Conservation (phyloP, 495 filamentous ascomycete species). For the Cenococcum geophilum region DNA sequence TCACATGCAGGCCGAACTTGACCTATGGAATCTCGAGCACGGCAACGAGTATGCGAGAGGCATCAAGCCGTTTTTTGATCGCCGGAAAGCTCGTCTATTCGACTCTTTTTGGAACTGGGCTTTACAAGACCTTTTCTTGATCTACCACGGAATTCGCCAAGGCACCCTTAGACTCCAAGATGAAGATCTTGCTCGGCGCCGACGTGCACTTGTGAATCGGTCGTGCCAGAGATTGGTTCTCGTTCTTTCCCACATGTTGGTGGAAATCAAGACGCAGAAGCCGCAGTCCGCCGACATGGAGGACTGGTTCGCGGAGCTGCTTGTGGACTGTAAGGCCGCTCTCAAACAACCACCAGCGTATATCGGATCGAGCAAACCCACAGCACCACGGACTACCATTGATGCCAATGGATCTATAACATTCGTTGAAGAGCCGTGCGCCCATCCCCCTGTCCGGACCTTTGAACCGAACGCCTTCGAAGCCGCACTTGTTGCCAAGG, state of each 20-base stretch:
- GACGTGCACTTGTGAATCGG: conserved; percentile 95
- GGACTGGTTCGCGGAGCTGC: conserved; percentile 71
- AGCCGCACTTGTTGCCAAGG: conserved; percentile 7
- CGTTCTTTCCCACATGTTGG: conserved; percentile 94
- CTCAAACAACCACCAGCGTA: conserved; percentile 71
- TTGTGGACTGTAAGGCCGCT: conserved; percentile 90
- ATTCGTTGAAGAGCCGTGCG: conserved; percentile 74
- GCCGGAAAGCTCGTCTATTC: conserved; percentile 86
- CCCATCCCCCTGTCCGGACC: conserved; percentile 69
- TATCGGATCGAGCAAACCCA: conserved; percentile 86
- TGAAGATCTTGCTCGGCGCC: conserved; percentile 90
- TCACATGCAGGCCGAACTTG: conserved; percentile 84
- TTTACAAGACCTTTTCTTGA: conserved; percentile 85
- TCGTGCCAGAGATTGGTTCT: conserved; percentile 64
- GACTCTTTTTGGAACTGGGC: conserved; percentile 99
- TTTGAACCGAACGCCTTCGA: conserved; percentile 39
- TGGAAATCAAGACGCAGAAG: conserved; percentile 90
- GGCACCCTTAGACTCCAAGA: conserved; percentile 82
- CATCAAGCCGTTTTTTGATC: conserved; percentile 84
- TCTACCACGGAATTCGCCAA: conserved; percentile 98
- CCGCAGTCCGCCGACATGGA: conserved; percentile 93
- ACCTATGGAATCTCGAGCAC: conserved; percentile 88
- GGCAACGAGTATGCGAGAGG: conserved; percentile 88
- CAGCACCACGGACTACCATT: conserved; percentile 81
- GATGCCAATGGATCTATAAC: conserved; percentile 79